A percentile compares a stretch with the other conserved stretches of the same genome.
phyloP scores from a whole-genome alignment of 495 filamentous ascomycete species.

The Penicillium flavigenum region DNA sequence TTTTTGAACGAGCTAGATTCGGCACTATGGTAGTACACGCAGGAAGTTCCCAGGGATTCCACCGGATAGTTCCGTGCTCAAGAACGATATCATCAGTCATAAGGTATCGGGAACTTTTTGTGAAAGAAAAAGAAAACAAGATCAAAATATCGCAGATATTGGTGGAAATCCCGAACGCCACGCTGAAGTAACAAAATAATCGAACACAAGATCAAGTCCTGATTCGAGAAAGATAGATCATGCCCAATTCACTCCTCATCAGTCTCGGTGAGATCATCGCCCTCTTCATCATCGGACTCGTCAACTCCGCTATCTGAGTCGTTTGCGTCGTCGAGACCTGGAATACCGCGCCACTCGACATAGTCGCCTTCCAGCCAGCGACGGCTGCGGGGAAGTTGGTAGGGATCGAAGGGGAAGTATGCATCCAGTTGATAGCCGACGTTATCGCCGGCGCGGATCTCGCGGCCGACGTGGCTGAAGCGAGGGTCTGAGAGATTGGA shows the following conservation, averaged over 20 bases:
- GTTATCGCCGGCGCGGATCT: conserved; percentile 60
- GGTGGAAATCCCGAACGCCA: conserved; percentile 22
- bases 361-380: conserved; percentile 86
- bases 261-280: conserved; percentile 38
- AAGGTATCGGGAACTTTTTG: conserved; percentile 28
- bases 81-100: conserved; percentile 22
- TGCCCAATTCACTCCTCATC: conserved; percentile 35
- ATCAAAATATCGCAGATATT: conserved; percentile 11
- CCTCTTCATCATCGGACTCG: conserved; percentile 31
- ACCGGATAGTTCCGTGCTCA: conserved; percentile 10
- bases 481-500: conserved; percentile 31
- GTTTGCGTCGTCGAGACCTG: conserved; percentile 65
- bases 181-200: conserved; percentile 25
- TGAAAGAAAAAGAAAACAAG: conserved; percentile 11
- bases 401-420: conserved; percentile 97
- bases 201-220: conserved; percentile 2
- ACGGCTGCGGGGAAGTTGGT: conserved; percentile 79
- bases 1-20: conserved; percentile 16
- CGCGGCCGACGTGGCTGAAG: conserved; percentile 55
- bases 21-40: conserved; percentile 8
- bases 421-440: conserved; percentile 80
- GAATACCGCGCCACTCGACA: conserved; percentile 75
- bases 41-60: conserved; percentile 12
- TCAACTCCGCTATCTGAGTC: conserved; percentile 49
- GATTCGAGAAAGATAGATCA: conserved; percentile 3